Evolutionary conservation across 495 filamentous ascomycete species (phyloP), one percentile per base, ranked within the genome.

Genomic region (Daldinia vernicosa): DNA sequence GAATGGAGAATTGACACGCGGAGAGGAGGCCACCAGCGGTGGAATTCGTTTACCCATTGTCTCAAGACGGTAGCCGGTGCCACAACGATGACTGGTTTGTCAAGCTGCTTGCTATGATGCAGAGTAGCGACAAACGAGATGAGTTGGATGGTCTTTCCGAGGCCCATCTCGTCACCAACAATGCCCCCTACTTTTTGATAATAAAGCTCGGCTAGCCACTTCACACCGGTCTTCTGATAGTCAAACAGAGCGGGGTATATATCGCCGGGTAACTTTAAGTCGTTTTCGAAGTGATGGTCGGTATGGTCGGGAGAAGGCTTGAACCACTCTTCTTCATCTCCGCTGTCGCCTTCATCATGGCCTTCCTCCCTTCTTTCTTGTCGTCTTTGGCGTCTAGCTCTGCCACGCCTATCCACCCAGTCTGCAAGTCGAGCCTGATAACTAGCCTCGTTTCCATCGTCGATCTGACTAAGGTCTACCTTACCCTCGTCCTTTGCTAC

Each of bases 11-110:
- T 98, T 0, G 94, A 96, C 0, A 98, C 95, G 22, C 95, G 89
- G 28, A 99, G 84, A 19, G 95, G 90, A 15, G 95, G 95, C 95
- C 95, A 98, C 95, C 95, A 99, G 26, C 89, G 88, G 78, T 98
- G 95, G 71, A 99, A 98, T 74, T 99, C 95, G 66, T 96, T 95
- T 9, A 97, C 95, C 95, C 95, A 99, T 75, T 98, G 94, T 65
- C 91, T 92, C 82, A 99, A 88, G 12, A 98, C 91, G 1, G 95
- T 98, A 22, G 95, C 95, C 1, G 95, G 95, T 60, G 92, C 93
- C 11, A 98, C 93, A 28, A 99, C 86, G 66, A 99, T 89, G 35
- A 93, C 86, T 1, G 95, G 95, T 68, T 93, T 94, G 9, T 85
- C 87, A 51, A 97, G 83, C 75, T 88, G 92, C 43, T 90, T 90